These are phyloP conservation scores for Coemansia sp. DNA, from an alignment of 192 early-diverging fungal species.

Conservation along the genomic window DNA sequence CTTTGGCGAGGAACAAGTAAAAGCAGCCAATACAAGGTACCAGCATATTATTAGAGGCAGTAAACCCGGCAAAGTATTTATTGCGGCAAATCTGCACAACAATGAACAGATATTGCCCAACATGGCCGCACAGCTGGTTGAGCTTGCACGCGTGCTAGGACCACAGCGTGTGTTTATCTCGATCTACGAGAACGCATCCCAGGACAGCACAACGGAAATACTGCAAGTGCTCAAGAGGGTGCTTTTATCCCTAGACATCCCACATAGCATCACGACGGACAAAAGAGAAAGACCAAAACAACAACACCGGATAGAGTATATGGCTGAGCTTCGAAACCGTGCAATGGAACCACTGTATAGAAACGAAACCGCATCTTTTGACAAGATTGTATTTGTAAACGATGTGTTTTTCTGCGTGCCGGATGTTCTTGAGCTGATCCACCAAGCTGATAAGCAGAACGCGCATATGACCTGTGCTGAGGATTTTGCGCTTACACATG, in stretches of 20 bases:
- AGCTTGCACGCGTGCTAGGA: constrained; percentile 38
- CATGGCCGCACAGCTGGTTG: constrained; percentile 40
- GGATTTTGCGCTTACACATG: constrained; percentile 45
- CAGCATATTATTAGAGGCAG: constrained; percentile 1
- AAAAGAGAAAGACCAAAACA: not conserved
- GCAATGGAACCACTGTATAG: constrained; percentile 46
- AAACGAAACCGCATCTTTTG: constrained; percentile 9
- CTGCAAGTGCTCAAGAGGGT: constrained; percentile 18
- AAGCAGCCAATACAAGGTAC: constrained; percentile 22
- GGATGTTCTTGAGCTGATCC: constrained; percentile 54
- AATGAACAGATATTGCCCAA: constrained; percentile 47
- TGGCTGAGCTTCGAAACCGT: constrained; percentile 51
- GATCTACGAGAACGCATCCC: constrained; percentile 54
- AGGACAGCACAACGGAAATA: constrained; percentile 40
- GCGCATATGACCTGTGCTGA: constrained; percentile 57
- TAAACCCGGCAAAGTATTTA: constrained; percentile 5
- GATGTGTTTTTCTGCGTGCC: constrained; percentile 52
- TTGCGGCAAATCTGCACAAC: constrained; percentile 51
- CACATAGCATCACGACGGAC: constrained; percentile 29
- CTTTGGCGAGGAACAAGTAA: constrained; percentile 23
- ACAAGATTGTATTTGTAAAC: constrained; percentile 47
- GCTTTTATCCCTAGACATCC: constrained; percentile 20
- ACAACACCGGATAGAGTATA: constrained; percentile 50
- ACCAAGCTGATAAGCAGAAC: constrained; percentile 44
- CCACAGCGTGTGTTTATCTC: constrained; percentile 39